Evolutionary conservation across 768 basidiomycete species (phyloP), one percentile per base, ranked within the genome.

Genomic region (Nidularia sp.): DNA sequence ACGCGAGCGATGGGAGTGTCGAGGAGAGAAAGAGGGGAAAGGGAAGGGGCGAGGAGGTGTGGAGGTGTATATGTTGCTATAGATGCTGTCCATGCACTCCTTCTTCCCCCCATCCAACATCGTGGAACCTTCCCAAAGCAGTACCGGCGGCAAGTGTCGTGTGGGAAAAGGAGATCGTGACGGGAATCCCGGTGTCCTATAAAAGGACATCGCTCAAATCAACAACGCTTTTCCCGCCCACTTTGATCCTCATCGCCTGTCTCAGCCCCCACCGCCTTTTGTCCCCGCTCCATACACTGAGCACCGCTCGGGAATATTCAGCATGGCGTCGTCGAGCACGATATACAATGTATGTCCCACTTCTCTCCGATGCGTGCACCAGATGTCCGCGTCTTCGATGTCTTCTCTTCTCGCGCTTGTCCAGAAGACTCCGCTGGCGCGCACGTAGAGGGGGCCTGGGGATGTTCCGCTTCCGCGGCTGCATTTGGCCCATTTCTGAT

Each of bases 171-270:
- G 32, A 22, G 39, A 34, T 8, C 6, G 15, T 39, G 6, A 10
- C 6, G 47, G 15, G 48, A 35, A 31, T n/a, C 8, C 39, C 39
- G 34, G 34, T 35, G n/a, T 12, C 6, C 32, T 49, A 49, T 49
- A 49, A 49, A 49, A 49, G 48, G 48, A 35, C 35, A 18, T 6
- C 7, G 34, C 6, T 39, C 6, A 36, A 5, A 49, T 49, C 48
- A 49, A 49, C 48, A 34, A 35, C 48, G n/a, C 48, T 48, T 41
- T 49, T 49, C 48, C 48, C 48, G 48, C 48, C 48, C 25, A 32
- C 48, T 34, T 10, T 34, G 6, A 8, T 45, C 9, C 8, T 45
- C 44, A 9, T 10, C 9, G 44, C 18, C 44, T 39, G 36, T 48
- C 35, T 12, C 48, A 49, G 35, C 35, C 9, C 33, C 18, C 33